Percentiles rank a stretch among this genome's conserved stretches.
These are phyloP conservation scores for Theobroma cacao DNA, from an alignment of 345 rosid species.

Conservation along the genomic window DNA sequence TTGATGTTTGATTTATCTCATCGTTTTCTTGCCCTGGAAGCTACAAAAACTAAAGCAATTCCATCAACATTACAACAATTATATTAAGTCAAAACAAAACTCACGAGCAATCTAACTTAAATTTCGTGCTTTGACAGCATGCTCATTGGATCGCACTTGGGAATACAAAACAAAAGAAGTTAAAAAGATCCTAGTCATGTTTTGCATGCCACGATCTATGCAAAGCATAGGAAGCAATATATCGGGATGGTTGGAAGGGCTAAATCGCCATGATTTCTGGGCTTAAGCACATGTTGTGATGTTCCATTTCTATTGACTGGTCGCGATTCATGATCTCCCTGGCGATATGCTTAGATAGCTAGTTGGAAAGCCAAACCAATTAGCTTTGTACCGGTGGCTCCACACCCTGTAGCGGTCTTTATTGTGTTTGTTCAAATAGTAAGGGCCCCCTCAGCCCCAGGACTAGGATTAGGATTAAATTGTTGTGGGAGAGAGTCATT, in stretches of 20 bases:
- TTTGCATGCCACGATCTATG: neutral
- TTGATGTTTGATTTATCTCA: neutral
- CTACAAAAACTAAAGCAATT: neutral
- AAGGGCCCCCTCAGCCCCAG: neutral
- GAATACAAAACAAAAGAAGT: neutral
- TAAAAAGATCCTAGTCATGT: neutral
- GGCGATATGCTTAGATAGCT: neutral
- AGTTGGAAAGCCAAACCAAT: neutral
- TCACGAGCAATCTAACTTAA: neutral
- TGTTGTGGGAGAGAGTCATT: conserved; percentile 19
- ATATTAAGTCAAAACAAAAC: neutral
- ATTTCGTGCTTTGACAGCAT: neutral
- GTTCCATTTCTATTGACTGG: conserved; percentile 3
- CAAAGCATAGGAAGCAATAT: neutral
- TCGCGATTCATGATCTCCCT: neutral
- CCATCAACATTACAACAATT: neutral
- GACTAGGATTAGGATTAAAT: neutral
- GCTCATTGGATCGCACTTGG: neutral
- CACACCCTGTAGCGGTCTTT: neutral
- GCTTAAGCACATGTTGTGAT: neutral
- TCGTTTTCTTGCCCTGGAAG: conserved; percentile 19
- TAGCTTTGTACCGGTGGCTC: conserved; percentile 1
- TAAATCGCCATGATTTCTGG: conserved; percentile 2
- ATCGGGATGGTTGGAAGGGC: neutral
- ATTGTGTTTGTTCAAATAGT: conserved; percentile 13